phyloP scores from a whole-genome alignment of 176 grass and related monocot genomes.

The Lolium perenne region DNA sequence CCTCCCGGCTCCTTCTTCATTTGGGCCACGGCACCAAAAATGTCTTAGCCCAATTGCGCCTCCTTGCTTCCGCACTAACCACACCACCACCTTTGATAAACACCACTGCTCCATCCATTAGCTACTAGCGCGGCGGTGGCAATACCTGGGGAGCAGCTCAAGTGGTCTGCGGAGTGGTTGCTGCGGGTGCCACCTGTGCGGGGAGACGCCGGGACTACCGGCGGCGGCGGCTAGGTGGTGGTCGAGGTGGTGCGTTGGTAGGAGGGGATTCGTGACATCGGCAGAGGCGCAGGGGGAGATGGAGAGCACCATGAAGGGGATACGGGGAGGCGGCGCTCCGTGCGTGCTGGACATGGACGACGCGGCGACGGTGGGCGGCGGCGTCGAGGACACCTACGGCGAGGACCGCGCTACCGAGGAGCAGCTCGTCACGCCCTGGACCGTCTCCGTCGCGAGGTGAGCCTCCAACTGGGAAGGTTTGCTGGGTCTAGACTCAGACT shows the following conservation, averaged over 20 bases:
- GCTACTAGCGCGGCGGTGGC: slow-evolving; percentile 34
- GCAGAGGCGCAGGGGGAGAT: slow-evolving; percentile 39
- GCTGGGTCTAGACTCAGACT: neutral
- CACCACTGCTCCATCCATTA: slow-evolving; percentile 1
- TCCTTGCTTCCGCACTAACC: slow-evolving; percentile 34
- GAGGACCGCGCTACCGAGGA: slow-evolving; percentile 88
- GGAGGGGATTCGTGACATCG: slow-evolving; percentile 32
- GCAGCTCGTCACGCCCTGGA: slow-evolving; percentile 95
- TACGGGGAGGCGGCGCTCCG: slow-evolving; percentile 53
- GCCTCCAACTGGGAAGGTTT: neutral
- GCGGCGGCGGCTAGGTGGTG: neutral
- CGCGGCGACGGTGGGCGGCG: slow-evolving; percentile 62
- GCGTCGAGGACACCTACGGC: slow-evolving; percentile 87
- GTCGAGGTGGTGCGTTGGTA: slow-evolving; percentile 5
- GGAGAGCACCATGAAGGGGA: slow-evolving; percentile 83
- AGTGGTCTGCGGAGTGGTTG: neutral
- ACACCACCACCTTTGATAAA: slow-evolving; percentile 17
- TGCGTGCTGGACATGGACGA: slow-evolving; percentile 74
- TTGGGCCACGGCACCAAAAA: slow-evolving; percentile 8
- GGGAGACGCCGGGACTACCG: neutral
- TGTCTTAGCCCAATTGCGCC: neutral
- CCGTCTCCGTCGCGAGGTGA: slow-evolving; percentile 87
- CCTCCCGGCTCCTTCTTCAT: neutral
- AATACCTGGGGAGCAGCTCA: neutral
- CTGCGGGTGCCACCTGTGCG: slow-evolving; percentile 17